Percentiles rank a stretch among this genome's conserved stretches.
Conservation (phyloP, 371 early-diverging fungal genomes). For the Circinella minor region DNA sequence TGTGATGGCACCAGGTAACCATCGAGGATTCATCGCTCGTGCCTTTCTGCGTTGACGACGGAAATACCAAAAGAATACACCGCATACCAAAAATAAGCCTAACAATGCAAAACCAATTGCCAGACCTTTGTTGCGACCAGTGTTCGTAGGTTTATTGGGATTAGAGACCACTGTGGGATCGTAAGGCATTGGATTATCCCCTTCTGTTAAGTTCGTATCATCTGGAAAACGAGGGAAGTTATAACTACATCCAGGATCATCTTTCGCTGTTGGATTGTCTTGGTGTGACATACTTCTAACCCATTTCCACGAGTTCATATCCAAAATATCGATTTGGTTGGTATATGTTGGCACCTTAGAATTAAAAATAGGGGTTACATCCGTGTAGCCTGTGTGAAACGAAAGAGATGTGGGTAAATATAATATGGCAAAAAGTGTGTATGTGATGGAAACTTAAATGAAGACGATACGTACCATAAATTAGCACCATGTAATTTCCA, state of each 20-base stretch:
- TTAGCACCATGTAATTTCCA: constrained; percentile 44
- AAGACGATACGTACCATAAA: constrained; percentile 28
- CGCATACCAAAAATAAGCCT: constrained; percentile 17
- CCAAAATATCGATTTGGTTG: constrained; percentile 36
- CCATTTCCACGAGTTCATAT: constrained; percentile 47
- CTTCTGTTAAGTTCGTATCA: neutral
- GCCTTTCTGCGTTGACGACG: constrained; percentile 24
- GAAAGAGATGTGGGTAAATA: neutral
- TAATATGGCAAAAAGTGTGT: neutral
- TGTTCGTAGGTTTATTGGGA: constrained; percentile 15
- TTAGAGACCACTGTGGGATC: constrained; percentile 26
- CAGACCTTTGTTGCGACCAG: constrained; percentile 34
- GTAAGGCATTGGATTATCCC: constrained; percentile 14
- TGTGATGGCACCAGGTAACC: constrained; percentile 38
- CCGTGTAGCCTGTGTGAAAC: neutral
- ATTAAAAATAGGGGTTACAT: neutral
- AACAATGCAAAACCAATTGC: constrained; percentile 34
- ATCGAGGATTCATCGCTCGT: constrained; percentile 41
- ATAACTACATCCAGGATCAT: constrained; percentile 25
- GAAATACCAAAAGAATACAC: constrained; percentile 19
- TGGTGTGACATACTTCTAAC: constrained; percentile 21
- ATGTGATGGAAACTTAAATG: neutral
- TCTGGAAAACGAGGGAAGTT: constrained; percentile 20
- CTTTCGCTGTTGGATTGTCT: constrained; percentile 2
- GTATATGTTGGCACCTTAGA: constrained; percentile 13